A percentile compares a stretch with the other conserved stretches of the same genome.
These are phyloP conservation scores for Knoxia roxburghii DNA, from an alignment of 257 asterid genomes.

Conservation along the genomic window DNA sequence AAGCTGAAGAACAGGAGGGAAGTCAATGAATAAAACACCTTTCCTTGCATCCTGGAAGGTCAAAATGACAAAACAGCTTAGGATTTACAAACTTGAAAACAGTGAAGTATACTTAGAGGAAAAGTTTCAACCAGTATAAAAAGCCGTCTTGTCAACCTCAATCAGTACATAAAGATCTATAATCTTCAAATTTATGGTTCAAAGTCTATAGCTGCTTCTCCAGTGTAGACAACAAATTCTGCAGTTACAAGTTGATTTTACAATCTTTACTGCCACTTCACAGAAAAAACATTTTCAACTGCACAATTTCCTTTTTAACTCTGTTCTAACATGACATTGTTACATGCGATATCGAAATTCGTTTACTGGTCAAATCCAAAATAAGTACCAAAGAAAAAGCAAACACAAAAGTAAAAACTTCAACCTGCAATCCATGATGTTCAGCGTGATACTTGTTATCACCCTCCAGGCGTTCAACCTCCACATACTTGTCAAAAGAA, in stretches of 20 bases:
- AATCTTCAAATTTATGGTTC: neutral
- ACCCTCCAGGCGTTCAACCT: conserved; percentile 77
- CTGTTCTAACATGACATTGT: too few species aligned
- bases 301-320: neutral
- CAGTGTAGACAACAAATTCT: neutral
- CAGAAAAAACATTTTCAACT: neutral
- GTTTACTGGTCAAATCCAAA: neutral
- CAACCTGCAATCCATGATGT: conserved; percentile 68
- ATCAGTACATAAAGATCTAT: neutral
- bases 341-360: neutral
- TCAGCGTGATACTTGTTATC: conserved; percentile 80
- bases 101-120: neutral
- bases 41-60: conserved; percentile 71
- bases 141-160: neutral
- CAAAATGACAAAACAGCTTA: conserved; percentile 5
- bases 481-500: conserved; percentile 81
- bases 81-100: neutral
- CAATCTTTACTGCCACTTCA: neutral
- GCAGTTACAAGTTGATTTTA: neutral
- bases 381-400: neutral
- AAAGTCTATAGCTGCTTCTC: neutral
- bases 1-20: conserved; percentile 86
- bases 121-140: neutral
- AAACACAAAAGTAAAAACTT: conserved; percentile 6
- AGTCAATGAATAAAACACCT: conserved; percentile 75